Conservation (phyloP, 352 stramenopile species). For the Pythium graminicola region DNA sequence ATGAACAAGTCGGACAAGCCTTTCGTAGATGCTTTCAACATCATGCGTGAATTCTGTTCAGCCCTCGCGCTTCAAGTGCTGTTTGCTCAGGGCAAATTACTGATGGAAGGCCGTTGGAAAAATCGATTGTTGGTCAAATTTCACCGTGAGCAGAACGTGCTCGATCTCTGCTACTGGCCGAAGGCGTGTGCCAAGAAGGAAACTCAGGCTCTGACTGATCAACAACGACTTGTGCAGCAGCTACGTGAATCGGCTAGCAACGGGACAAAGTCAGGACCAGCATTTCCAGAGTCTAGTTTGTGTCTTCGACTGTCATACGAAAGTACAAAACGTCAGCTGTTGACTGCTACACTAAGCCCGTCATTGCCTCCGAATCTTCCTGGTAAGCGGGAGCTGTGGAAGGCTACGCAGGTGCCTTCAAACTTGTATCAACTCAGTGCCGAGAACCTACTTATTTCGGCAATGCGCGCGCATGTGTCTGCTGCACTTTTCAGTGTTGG, state of each 20-base stretch:
- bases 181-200: conserved; percentile 62
- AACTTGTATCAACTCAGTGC: conserved; percentile 76
- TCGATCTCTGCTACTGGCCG: conserved; percentile 82
- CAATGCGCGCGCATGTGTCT: conserved; percentile 69
- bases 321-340: conserved; percentile 46
- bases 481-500: conserved; percentile 66
- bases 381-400: conserved; percentile 39
- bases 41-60: conserved; percentile 83
- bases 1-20: conserved; percentile 81
- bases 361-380: conserved; percentile 60
- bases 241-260: conserved; percentile 35
- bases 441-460: conserved; percentile 66
- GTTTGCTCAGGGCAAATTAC: conserved; percentile 58
- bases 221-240: conserved; percentile 55
- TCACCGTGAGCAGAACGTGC: conserved; percentile 65
- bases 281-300: conserved; percentile 60
- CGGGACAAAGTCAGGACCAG: conserved; percentile 10
- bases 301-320: conserved; percentile 66
- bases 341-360: conserved; percentile 57
- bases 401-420: conserved; percentile 56
- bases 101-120: conserved; percentile 79
- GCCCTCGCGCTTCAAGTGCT: conserved; percentile 73
- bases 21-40: conserved; percentile 70
- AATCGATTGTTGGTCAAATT: conserved; percentile 73
- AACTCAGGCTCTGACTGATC: conserved; percentile 38